phyloP scores from a whole-genome alignment of 2,329 filamentous ascomycete species.

The Colletotrichum neosansevieriae region DNA sequence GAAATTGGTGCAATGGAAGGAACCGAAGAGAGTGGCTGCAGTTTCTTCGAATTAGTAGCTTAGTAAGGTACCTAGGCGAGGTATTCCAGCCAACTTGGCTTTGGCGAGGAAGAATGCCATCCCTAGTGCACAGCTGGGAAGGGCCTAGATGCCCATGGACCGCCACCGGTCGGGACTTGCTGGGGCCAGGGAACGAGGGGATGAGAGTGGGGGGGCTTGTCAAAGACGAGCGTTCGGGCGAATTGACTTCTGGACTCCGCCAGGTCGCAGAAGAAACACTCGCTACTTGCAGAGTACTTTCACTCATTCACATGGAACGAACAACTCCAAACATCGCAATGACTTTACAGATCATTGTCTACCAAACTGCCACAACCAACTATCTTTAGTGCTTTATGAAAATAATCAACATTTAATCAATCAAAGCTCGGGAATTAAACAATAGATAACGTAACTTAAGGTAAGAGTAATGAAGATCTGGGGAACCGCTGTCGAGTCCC shows the following conservation, averaged over 20 bases:
- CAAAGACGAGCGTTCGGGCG: constrained; percentile 18
- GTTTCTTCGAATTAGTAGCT: too few relatives aligned
- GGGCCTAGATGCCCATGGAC: constrained; percentile 33
- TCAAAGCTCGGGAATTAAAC: neutral
- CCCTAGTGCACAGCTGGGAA: constrained; percentile 8
- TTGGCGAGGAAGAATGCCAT: constrained; percentile 4
- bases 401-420: too few relatives aligned
- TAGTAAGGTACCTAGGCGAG: neutral
- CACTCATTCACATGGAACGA: too few relatives aligned
- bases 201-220: constrained; percentile 15
- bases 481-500: neutral
- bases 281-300: constrained; percentile 14
- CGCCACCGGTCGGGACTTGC: constrained; percentile 31
- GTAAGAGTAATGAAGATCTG: neutral
- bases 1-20: constrained; percentile 1
- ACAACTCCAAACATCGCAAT: too few relatives aligned
- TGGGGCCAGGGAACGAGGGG: constrained; percentile 1
- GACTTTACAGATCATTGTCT: too few relatives aligned
- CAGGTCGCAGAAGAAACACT: constrained; percentile 29
- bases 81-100: neutral
- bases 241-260: constrained; percentile 35
- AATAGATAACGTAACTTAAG: neutral
- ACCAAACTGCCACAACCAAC: too few relatives aligned
- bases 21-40: neutral
- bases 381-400: too few relatives aligned